Evolutionary conservation across 1,284 basidiomycete species (phyloP).

Genomic region (Takashimella koratensis): DNA sequence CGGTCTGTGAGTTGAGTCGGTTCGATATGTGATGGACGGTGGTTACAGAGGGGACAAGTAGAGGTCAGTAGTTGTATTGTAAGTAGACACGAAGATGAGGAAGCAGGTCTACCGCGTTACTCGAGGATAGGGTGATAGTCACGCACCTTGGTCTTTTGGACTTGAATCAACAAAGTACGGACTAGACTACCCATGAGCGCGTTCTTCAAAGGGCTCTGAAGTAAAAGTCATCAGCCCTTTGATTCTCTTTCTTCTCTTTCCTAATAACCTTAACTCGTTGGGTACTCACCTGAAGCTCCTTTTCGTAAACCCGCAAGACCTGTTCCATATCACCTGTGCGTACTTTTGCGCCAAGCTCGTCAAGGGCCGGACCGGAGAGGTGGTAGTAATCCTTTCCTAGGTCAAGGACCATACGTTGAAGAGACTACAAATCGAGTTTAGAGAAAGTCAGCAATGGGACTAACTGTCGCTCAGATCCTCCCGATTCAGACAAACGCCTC

Average conservation of each 20-base stretch:
- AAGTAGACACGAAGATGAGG: background rate
- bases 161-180: conserved; percentile 82
- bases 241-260: too few species aligned
- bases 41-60: background rate
- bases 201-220: conserved; percentile 67
- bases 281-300: conserved; percentile 67
- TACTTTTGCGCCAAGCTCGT: conserved; percentile 63
- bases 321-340: conserved; percentile 80
- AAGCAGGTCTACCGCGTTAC: background rate
- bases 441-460: too few species aligned
- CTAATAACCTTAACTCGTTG: background rate
- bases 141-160: conserved; percentile 91
- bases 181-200: conserved; percentile 77
- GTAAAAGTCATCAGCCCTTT: background rate
- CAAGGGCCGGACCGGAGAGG: conserved; percentile 58
- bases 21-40: too few species aligned
- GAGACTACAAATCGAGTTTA: too few species aligned
- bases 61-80: too few species aligned
- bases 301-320: conserved; percentile 84
- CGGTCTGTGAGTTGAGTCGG: conserved; percentile 74
- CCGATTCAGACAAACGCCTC: too few species aligned
- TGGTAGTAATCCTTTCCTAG: conserved; percentile 71
- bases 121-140: background rate
- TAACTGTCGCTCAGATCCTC: too few species aligned
- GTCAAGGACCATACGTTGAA: conserved; percentile 88